These are phyloP conservation scores for Plasmodium vivax DNA, from an alignment of 169 alveolate species.

Conservation along the genomic window DNA sequence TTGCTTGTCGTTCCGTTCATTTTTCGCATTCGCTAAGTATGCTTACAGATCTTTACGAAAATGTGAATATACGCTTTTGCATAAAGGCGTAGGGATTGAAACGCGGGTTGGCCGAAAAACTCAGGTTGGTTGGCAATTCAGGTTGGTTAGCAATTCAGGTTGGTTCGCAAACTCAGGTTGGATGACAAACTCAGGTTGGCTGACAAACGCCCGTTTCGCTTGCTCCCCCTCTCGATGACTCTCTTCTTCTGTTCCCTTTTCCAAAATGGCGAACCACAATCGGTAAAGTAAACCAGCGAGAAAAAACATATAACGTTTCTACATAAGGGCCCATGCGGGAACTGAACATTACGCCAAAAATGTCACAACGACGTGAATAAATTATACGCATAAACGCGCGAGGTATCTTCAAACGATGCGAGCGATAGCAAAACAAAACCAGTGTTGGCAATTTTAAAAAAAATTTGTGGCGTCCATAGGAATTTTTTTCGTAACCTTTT, in stretches of 20 bases:
- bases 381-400: background rate
- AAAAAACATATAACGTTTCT: background rate
- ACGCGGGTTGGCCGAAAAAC: background rate
- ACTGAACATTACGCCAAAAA: background rate
- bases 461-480: background rate
- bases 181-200: background rate
- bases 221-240: background rate
- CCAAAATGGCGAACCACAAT: background rate
- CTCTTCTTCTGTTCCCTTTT: background rate
- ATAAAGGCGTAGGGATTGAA: background rate
- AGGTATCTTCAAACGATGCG: background rate
- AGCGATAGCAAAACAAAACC: background rate
- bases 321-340: background rate
- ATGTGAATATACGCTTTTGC: background rate
- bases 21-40: background rate
- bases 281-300: background rate
- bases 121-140: background rate
- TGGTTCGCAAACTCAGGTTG: no score
- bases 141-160: no score
- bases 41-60: background rate
- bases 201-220: background rate
- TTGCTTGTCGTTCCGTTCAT: background rate
- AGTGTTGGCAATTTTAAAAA: background rate
- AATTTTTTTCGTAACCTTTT: background rate
- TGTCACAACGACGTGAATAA: background rate